Evolutionary conservation across 2,329 filamentous ascomycete genomes (phyloP), one percentile per base, ranked within the genome.

Genomic region (Fusarium sp.): DNA sequence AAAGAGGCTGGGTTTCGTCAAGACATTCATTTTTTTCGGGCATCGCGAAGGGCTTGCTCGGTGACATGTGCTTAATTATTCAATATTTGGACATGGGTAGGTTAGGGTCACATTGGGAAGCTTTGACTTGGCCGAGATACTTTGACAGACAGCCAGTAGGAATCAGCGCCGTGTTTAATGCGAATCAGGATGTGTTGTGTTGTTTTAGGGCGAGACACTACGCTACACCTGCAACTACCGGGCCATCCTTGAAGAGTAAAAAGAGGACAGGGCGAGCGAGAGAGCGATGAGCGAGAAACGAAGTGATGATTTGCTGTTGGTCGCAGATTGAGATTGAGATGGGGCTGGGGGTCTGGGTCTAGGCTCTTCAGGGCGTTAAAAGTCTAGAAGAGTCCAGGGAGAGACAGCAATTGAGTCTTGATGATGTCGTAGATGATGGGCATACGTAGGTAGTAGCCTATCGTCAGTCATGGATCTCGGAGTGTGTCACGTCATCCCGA

Each of bases 201-300:
- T 46, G 38, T 46, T 61, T 61, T 49, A 61, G 40, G 38, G 29
- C 58, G 58, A 35, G 58, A 59, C 58, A 60, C 33, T 42, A 59
- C 58, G 46, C 33, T 42, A 33, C 31, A 33, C 31, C 12, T 12
- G n/a, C 40, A 61, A 61, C 40, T 61, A 42, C 56, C 56, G 24
- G 56, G 35, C 7, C 16, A 58, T 58, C 55, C 55, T 58, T 22
- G 55, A 6, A 24, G 6, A 17, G 36, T 3, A 2, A 16, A 16
- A 3, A 20, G 16, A 38, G 14, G 16, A n/a, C 22, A 58, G 35
- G 55, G 55, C 55, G 57, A 27, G 22, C 53, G 22, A 24, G n/a
- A 9, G 17, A n/a, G 33, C n/a, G 31, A 33, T 33, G 31, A 33
- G 31, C 31, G 31, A 33, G 31, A 33, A 33, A 33, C 31, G 31